Evolutionary conservation across 148 eudicot genomes (phyloP).

Genomic region (Amaranthus hypochondriacus): DNA sequence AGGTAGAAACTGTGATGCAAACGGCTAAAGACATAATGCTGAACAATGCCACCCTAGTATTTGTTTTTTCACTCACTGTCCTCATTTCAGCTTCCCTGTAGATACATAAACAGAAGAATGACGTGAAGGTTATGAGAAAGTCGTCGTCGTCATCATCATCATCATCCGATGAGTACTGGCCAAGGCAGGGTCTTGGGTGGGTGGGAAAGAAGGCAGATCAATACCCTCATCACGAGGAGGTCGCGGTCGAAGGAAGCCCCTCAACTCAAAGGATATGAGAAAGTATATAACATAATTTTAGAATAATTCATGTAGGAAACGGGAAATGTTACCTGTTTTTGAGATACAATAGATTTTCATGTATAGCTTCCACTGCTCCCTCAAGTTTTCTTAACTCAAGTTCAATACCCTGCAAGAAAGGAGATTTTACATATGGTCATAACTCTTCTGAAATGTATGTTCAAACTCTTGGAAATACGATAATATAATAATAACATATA

Average conservation of each 20-base stretch:
- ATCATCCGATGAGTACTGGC: too few relatives aligned
- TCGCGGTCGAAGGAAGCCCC: too few relatives aligned
- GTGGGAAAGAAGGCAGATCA: too few relatives aligned
- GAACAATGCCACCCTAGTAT: constrained; percentile 73
- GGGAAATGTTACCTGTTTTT: constrained; percentile 39
- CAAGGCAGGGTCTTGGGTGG: too few relatives aligned
- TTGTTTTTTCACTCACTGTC: constrained; percentile 65
- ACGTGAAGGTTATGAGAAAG: not conserved
- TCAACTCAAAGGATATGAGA: too few relatives aligned
- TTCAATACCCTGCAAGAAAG: constrained; percentile 55
- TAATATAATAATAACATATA: too few relatives aligned
- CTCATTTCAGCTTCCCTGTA: constrained; percentile 84
- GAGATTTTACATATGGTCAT: not conserved
- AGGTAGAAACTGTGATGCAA: constrained; percentile 58
- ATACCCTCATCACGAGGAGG: too few relatives aligned
- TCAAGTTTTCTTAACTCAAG: constrained; percentile 85
- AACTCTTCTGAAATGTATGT: too few relatives aligned
- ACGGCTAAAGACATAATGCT: constrained; percentile 74
- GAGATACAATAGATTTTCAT: constrained; percentile 65
- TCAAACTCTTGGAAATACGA: too few relatives aligned
- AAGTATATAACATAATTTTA: not conserved
- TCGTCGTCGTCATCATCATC: too few relatives aligned
- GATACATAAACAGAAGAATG: not conserved
- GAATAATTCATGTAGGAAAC: not conserved
- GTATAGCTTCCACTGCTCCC: constrained; percentile 81